These are phyloP conservation scores for Aureobasidium sp. DNA, from an alignment of 2,329 filamentous ascomycete species.

Conservation along the genomic window DNA sequence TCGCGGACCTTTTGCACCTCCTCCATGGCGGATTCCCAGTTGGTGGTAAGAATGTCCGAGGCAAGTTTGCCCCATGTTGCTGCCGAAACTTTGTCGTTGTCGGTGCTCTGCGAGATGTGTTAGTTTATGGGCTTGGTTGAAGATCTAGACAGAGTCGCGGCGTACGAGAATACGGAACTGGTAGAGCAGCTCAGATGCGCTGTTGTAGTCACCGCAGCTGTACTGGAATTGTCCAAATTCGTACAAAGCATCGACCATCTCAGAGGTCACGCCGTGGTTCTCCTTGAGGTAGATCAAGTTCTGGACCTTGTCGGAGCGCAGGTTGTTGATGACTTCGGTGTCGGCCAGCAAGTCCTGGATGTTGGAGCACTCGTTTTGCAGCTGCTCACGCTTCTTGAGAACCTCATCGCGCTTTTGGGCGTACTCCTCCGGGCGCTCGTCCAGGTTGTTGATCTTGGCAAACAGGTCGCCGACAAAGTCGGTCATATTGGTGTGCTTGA, in stretches of 20 bases:
- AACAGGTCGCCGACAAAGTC: constrained; percentile 92
- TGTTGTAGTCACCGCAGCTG: constrained; percentile 87
- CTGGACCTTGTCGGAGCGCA: constrained; percentile 94
- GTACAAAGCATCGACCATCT: constrained; percentile 94
- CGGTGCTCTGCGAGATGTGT: constrained; percentile 54
- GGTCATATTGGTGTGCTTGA: constrained; percentile 98
- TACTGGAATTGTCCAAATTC: constrained; percentile 97
- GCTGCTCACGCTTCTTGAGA: constrained; percentile 69
- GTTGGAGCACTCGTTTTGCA: constrained; percentile 79
- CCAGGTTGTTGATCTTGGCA: constrained; percentile 75
- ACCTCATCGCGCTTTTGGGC: constrained; percentile 84
- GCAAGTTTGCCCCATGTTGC: constrained; percentile 98
- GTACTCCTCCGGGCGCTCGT: constrained; percentile 75
- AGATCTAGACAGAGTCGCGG: neutral
- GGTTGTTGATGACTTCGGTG: constrained; percentile 80
- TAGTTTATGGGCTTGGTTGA: neutral
- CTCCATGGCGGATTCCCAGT: constrained; percentile 91
- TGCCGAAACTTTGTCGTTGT: constrained; percentile 93
- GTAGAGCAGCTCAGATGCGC: constrained; percentile 87
- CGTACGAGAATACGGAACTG: constrained; percentile 80
- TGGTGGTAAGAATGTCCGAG: constrained; percentile 86
- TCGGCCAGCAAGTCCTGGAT: constrained; percentile 79
- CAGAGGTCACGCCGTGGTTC: constrained; percentile 84
- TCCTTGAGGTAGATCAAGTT: constrained; percentile 98
- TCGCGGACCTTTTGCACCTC: constrained; percentile 87